Conservation (phyloP, 345 rosid genomes). For the Hibiscus tridactylites region DNA sequence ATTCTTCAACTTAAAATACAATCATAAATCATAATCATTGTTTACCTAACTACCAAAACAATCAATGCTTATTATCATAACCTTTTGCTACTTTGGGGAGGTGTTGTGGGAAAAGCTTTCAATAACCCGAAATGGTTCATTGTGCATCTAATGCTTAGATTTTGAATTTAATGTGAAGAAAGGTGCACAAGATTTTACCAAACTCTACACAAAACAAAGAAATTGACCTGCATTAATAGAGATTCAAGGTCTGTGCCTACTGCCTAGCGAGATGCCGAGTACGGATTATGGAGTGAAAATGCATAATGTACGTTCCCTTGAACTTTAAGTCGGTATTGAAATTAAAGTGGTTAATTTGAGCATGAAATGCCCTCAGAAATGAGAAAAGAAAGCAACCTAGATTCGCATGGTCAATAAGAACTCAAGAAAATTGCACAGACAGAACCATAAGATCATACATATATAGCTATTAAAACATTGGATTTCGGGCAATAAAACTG, state of each 20-base stretch:
- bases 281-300: no score
- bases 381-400: not conserved
- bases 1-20: not conserved
- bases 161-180: not conserved
- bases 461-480: not conserved
- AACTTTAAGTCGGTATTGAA: no score
- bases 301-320: no score
- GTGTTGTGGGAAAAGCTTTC: not conserved
- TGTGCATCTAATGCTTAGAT: not conserved
- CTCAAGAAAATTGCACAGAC: not conserved
- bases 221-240: no score
- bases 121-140: not conserved
- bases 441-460: not conserved
- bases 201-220: no score
- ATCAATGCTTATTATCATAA: not conserved
- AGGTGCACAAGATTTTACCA: no score
- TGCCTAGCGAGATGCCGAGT: no score
- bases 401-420: no score
- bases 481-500: not conserved
- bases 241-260: no score
- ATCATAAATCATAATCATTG: not conserved
- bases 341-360: no score
- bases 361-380: not conserved
- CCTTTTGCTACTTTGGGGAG: not conserved
- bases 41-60: constrained; percentile 2